phyloP scores from a whole-genome alignment of 108 stramenopile genomes.

The Cylindrotheca closterium region DNA sequence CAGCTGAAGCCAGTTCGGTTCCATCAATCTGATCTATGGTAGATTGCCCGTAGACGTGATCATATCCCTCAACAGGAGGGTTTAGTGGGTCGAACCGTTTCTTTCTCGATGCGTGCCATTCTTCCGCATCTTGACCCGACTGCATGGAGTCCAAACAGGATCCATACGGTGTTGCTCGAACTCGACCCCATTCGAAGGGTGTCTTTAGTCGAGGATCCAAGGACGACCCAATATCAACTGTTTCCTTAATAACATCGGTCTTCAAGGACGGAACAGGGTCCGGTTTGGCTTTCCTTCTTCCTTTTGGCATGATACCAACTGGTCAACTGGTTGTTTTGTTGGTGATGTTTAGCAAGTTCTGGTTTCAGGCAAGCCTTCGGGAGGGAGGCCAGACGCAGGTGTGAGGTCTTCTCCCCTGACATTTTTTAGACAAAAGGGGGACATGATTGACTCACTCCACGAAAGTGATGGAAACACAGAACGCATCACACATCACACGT shows the following conservation, averaged over 20 bases:
- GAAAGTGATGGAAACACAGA: no score
- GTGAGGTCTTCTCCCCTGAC: no score
- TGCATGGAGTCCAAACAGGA: constrained; percentile 40
- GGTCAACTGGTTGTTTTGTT: no score
- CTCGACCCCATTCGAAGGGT: constrained; percentile 45
- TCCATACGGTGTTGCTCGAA: constrained; percentile 53
- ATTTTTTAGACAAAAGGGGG: no score
- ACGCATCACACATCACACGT: no score
- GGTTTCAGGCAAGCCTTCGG: no score
- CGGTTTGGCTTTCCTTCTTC: neutral
- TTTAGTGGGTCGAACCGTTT: constrained; percentile 33
- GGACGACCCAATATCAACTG: constrained; percentile 8
- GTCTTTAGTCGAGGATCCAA: constrained; percentile 22
- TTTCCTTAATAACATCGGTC: neutral
- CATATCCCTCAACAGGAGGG: constrained; percentile 68
- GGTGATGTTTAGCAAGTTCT: no score
- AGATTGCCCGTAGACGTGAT: constrained; percentile 67
- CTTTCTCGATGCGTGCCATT: constrained; percentile 46
- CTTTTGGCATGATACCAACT: no score
- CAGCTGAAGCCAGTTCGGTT: constrained; percentile 19
- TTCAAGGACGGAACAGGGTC: neutral
- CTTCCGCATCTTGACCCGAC: constrained; percentile 17
- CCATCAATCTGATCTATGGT: constrained; percentile 47
- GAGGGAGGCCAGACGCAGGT: no score
- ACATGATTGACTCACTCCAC: no score